Conservation (phyloP, 2,329 filamentous ascomycete genomes). For the Aspergillus ochraceus region DNA sequence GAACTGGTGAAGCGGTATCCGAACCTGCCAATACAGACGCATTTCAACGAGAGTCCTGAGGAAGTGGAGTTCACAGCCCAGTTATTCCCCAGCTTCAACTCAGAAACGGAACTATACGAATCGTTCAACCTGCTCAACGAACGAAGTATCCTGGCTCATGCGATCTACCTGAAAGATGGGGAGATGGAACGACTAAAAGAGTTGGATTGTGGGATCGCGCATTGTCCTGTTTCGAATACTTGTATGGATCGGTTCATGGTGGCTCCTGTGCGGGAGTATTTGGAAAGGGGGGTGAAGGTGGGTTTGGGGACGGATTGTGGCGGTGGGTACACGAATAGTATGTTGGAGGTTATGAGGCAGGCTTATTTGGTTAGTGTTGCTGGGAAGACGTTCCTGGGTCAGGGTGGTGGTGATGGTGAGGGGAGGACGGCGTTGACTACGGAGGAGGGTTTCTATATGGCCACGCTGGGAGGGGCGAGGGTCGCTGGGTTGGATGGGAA, state of each 20-base stretch:
- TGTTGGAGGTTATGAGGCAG: conserved; percentile 48
- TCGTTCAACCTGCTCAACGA: conserved; percentile 55
- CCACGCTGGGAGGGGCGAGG: conserved; percentile 61
- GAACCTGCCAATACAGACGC: conserved; percentile 61
- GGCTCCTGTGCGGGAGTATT: conserved; percentile 58
- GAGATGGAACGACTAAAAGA: conserved; percentile 53
- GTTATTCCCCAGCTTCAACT: conserved; percentile 58
- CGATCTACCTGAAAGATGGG: conserved; percentile 60
- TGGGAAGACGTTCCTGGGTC: conserved; percentile 24
- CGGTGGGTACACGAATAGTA: conserved; percentile 61
- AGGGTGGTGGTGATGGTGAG: conserved; percentile 30
- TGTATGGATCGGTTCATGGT: conserved; percentile 60
- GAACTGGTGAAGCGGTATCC: conserved; percentile 51
- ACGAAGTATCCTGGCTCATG: conserved; percentile 65
- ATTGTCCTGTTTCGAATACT: conserved; percentile 66
- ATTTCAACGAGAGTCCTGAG: conserved; percentile 65
- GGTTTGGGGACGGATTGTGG: conserved; percentile 66
- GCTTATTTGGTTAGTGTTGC: conserved; percentile 54
- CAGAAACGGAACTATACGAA: conserved; percentile 62
- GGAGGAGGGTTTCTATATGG: conserved; percentile 59
- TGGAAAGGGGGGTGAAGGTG: conserved; percentile 61
- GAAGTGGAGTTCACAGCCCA: conserved; percentile 57
- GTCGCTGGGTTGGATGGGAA: conserved; percentile 57
- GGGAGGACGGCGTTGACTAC: conserved; percentile 48
- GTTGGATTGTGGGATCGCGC: conserved; percentile 60